Conservation (phyloP, 192 early-diverging fungal species). For the Dispira simplex region DNA sequence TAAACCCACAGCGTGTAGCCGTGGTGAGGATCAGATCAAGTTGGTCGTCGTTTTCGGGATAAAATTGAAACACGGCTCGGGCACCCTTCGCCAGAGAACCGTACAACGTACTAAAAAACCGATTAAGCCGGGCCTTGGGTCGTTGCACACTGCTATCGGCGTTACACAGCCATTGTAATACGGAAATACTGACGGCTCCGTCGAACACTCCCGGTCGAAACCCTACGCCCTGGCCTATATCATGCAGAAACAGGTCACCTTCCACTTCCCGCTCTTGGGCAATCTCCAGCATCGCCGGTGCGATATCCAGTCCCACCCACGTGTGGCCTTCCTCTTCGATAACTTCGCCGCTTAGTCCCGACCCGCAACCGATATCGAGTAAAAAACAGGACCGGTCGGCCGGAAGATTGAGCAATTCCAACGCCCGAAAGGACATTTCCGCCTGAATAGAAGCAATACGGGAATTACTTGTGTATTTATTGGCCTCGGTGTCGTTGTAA, state of each 20-base stretch:
- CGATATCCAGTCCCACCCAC: constrained; percentile 96
- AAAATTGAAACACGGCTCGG: constrained; percentile 96
- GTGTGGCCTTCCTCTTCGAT: constrained; percentile 88
- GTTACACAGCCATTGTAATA: constrained; percentile 98
- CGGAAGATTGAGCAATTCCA: constrained; percentile 79
- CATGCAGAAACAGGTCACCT: constrained; percentile 90
- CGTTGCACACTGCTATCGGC: constrained; percentile 82
- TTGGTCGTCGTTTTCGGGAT: constrained; percentile 92
- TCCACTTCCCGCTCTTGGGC: constrained; percentile 83
- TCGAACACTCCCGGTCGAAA: constrained; percentile 96
- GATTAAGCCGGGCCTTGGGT: constrained; percentile 62
- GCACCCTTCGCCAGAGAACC: constrained; percentile 76
- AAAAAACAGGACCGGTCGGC: constrained; percentile 55
- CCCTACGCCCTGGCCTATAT: constrained; percentile 87
- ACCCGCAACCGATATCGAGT: constrained; percentile 96
- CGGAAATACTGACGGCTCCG: constrained; percentile 87
- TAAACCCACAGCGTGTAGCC: constrained; percentile 87
- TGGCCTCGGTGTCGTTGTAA: constrained; percentile 86
- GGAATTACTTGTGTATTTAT: constrained; percentile 89
- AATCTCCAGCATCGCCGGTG: constrained; percentile 85
- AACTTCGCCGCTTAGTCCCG: constrained; percentile 88
- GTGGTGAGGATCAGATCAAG: constrained; percentile 78
- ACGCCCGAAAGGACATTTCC: constrained; percentile 80
- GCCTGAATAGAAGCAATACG: constrained; percentile 89
- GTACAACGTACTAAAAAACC: constrained; percentile 90